Conservation (phyloP, 2,329 filamentous ascomycete genomes). For the Colletotrichum lentis region DNA sequence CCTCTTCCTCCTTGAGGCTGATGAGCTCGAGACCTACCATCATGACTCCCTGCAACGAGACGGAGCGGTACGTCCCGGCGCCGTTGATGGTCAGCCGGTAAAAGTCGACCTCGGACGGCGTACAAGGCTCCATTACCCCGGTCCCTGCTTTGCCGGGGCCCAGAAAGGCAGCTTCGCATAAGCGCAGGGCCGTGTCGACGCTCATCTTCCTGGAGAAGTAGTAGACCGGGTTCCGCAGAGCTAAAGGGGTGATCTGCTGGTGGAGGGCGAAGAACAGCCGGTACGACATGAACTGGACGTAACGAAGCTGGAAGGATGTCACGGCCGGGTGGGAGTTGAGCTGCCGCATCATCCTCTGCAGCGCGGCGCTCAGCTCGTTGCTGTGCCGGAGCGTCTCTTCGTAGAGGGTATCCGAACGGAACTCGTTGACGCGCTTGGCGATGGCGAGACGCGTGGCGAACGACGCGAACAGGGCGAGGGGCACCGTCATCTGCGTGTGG, state of each 20-base stretch:
- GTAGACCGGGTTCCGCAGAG: constrained; percentile 56
- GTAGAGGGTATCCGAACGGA: constrained; percentile 54
- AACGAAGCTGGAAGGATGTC: constrained; percentile 52
- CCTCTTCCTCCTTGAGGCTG: constrained; percentile 54
- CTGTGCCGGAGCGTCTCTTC: constrained; percentile 58
- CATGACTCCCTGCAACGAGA: constrained; percentile 51
- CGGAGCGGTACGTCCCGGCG: constrained; percentile 53
- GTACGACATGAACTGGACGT: constrained; percentile 55
- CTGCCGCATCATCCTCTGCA: constrained; percentile 49
- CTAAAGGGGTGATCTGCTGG: constrained; percentile 56
- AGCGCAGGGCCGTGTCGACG: constrained; percentile 50
- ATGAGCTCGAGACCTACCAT: constrained; percentile 58
- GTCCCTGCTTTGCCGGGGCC: constrained; percentile 35
- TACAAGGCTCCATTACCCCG: constrained; percentile 15
- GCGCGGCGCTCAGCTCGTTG: constrained; percentile 53
- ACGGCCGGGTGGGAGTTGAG: constrained; percentile 42
- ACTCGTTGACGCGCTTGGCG: constrained; percentile 57
- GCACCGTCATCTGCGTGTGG: constrained; percentile 60
- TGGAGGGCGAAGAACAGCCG: constrained; percentile 64
- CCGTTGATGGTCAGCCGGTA: constrained; percentile 52
- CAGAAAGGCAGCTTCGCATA: constrained; percentile 40
- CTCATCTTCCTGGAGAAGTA: constrained; percentile 63
- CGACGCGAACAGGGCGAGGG: constrained; percentile 56
- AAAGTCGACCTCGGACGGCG: constrained; percentile 44
- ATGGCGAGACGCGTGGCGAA: constrained; percentile 55